Evolutionary conservation across 2,329 filamentous ascomycete species (phyloP).

Genomic region (Fusarium sp.): DNA sequence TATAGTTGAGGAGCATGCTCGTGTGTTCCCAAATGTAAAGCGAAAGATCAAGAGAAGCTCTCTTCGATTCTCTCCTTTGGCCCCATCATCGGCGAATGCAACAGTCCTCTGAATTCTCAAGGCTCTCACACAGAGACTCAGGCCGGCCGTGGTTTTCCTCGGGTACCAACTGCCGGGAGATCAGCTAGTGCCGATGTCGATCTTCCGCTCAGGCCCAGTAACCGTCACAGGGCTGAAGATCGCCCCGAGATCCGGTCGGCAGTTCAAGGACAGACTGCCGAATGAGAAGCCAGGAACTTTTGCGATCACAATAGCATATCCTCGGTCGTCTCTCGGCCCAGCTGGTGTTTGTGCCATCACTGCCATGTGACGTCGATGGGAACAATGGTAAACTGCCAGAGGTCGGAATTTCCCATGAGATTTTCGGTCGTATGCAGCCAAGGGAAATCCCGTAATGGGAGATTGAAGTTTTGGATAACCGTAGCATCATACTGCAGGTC

Average conservation of each 20-base stretch:
- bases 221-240: background rate
- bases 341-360: background rate
- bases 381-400: background rate
- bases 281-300: background rate
- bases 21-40: background rate
- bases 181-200: background rate
- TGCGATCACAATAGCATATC: background rate
- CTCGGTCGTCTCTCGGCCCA: background rate
- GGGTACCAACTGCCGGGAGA: background rate
- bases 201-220: background rate
- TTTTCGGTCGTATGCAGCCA: background rate
- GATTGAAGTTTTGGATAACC: background rate
- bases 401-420: background rate
- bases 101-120: background rate
- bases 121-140: background rate
- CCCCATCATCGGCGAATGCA: background rate
- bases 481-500: background rate
- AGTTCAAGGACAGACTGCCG: background rate
- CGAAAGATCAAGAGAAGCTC: background rate
- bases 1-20: background rate
- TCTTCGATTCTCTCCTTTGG: background rate
- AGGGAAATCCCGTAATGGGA: background rate
- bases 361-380: background rate
- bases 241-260: background rate
- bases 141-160: background rate